These are phyloP conservation scores for Paulownia fortunei DNA, from an alignment of 257 asterid genomes.

Conservation along the genomic window DNA sequence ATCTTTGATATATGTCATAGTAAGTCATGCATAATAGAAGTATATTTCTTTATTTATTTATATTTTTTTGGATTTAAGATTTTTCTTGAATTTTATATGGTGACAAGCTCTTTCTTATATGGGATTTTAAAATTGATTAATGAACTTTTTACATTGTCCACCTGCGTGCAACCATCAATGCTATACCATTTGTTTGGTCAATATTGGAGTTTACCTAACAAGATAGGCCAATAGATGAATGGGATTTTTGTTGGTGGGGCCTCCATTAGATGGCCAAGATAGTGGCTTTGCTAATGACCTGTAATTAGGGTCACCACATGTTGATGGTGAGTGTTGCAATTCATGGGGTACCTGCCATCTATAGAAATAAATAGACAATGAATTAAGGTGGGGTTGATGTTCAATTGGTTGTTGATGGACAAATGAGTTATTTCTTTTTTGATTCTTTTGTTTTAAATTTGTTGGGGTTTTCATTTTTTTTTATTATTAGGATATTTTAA, in stretches of 20 bases:
- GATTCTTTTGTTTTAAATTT: neutral
- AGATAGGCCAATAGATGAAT: conserved; percentile 24
- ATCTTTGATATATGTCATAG: conserved; percentile 79
- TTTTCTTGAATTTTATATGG: neutral
- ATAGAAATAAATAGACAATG: conserved; percentile 7
- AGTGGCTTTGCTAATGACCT: conserved; percentile 25
- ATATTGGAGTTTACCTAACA: conserved; percentile 35
- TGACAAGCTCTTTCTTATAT: neutral
- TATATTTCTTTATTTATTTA: neutral
- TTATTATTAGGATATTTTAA: neutral
- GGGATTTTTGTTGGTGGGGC: conserved; percentile 32
- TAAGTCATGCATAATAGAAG: conserved; percentile 15
- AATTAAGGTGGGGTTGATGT: conserved; percentile 12
- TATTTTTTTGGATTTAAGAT: neutral
- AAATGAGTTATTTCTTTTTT: neutral
- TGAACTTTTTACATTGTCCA: conserved; percentile 30
- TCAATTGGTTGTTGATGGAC: neutral
- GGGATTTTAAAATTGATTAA: conserved; percentile 3
- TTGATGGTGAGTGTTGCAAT: conserved; percentile 11
- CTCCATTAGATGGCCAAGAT: neutral
- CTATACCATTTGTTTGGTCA: conserved; percentile 39
- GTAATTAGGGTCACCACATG: conserved; percentile 47
- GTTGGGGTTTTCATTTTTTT: neutral
- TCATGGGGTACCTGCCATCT: conserved; percentile 24
- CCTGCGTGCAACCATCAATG: conserved; percentile 28